Evolutionary conservation across 805 yeast species (phyloP).

Genomic region (Metschnikowia lachancei): DNA sequence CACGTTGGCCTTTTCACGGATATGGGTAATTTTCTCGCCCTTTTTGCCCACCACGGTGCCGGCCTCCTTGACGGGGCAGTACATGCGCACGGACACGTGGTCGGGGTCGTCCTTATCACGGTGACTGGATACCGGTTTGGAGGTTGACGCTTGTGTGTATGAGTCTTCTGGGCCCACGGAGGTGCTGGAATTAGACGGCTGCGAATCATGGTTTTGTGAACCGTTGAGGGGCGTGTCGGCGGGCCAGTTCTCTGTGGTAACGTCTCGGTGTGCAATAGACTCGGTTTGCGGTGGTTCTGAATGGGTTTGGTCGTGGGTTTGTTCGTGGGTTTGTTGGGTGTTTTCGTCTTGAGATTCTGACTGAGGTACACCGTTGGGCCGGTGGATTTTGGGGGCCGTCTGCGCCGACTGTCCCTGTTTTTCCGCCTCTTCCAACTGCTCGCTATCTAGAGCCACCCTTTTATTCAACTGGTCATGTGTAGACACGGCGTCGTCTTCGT

Average conservation of each 20-base stretch:
- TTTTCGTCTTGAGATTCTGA: no score
- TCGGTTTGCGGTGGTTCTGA: no score
- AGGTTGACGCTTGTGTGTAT: not conserved
- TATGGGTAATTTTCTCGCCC: conserved; percentile 68
- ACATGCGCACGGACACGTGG: conserved; percentile 67
- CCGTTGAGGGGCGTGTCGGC: no score
- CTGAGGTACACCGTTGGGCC: not conserved
- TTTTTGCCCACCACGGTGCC: conserved; percentile 73
- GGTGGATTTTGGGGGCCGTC: conserved; percentile 3
- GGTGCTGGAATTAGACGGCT: no score
- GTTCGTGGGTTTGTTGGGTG: no score
- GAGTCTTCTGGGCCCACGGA: no score
- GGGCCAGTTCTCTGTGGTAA: no score
- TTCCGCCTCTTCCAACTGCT: conserved; percentile 35
- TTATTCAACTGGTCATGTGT: conserved; percentile 54
- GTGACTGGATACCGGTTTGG: conserved; percentile 39
- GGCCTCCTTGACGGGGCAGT: conserved; percentile 74
- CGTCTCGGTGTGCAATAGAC: no score
- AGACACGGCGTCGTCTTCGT: conserved; percentile 50
- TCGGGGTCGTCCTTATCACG: conserved; percentile 53
- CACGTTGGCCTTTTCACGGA: conserved; percentile 61
- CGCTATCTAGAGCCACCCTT: conserved; percentile 70
- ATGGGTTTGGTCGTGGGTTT: no score
- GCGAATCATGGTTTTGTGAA: no score
- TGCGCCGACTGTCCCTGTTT: not conserved